These are phyloP conservation scores for Populus hybrid DNA, from an alignment of 441 rosid genomes.

Conservation along the genomic window DNA sequence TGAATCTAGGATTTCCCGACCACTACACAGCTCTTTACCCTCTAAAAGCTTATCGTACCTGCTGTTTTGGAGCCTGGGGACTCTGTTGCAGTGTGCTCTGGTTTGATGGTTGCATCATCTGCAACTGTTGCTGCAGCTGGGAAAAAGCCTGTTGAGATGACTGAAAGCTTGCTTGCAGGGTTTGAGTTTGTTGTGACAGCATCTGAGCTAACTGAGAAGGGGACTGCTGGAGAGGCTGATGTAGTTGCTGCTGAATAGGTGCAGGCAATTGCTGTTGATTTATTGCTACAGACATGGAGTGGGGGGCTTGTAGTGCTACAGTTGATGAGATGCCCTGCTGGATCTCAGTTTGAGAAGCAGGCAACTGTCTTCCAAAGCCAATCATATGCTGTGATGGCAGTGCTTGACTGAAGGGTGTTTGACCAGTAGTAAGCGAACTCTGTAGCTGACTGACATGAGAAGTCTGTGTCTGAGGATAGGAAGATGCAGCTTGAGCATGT, in stretches of 20 bases:
- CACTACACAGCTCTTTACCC: neutral
- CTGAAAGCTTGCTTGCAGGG: constrained; percentile 84
- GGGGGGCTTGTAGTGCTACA: constrained; percentile 45
- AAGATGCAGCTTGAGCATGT: constrained; percentile 43
- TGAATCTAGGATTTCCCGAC: neutral
- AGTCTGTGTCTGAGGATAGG: constrained; percentile 44
- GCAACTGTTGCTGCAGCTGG: constrained; percentile 89
- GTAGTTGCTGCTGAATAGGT: constrained; percentile 57
- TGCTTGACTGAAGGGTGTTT: constrained; percentile 46
- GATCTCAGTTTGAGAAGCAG: constrained; percentile 51
- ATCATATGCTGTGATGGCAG: constrained; percentile 45
- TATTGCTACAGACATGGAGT: constrained; percentile 36
- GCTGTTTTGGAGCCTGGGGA: constrained; percentile 59
- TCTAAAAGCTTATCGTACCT: constrained; percentile 44
- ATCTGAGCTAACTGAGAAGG: constrained; percentile 93
- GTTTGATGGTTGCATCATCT: constrained; percentile 84
- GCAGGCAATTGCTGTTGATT: constrained; percentile 51
- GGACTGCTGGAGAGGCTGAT: constrained; percentile 72
- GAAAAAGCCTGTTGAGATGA: constrained; percentile 96
- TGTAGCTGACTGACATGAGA: constrained; percentile 37
- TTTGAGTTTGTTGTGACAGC: constrained; percentile 89
- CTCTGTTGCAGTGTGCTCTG: constrained; percentile 51
- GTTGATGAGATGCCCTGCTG: constrained; percentile 50
- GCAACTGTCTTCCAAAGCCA: constrained; percentile 49
- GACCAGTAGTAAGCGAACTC: constrained; percentile 33